Percentiles rank a stretch among this genome's conserved stretches.
Evolutionary conservation across 345 rosid species (phyloP).

Genomic region (Acer saccharum): DNA sequence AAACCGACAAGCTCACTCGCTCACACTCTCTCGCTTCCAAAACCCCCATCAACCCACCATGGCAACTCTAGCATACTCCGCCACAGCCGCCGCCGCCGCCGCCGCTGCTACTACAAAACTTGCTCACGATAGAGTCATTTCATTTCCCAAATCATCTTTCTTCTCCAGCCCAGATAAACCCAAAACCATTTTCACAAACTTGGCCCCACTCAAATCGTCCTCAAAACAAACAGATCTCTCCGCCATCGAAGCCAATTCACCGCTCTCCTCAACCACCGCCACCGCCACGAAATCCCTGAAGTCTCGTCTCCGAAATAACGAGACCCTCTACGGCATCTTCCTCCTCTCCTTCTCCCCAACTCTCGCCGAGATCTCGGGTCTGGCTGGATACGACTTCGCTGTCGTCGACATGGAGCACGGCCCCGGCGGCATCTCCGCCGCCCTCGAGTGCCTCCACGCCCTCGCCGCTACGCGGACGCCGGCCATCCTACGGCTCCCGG

Average conservation of each 20-base stretch:
- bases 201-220: slow-evolving; percentile 31
- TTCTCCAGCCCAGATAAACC: slow-evolving; percentile 29
- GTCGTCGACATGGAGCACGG: slow-evolving; percentile 98
- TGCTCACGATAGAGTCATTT: slow-evolving; percentile 9
- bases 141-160: slow-evolving; percentile 11
- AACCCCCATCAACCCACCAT: slow-evolving; percentile 14
- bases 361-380: slow-evolving; percentile 80
- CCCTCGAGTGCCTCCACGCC: slow-evolving; percentile 67
- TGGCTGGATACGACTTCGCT: slow-evolving; percentile 84
- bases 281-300: slow-evolving; percentile 41
- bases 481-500: slow-evolving; percentile 81
- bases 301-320: slow-evolving; percentile 73
- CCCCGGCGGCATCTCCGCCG: slow-evolving; percentile 77
- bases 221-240: slow-evolving; percentile 32
- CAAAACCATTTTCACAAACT: slow-evolving; percentile 28
- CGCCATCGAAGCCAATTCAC: slow-evolving; percentile 10
- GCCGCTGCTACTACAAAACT: slow-evolving; percentile 6
- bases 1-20: neutral
- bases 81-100: neutral
- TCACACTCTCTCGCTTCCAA: neutral
- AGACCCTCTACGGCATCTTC: slow-evolving; percentile 82
- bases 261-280: slow-evolving; percentile 12
- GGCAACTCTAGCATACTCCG: slow-evolving; percentile 17
- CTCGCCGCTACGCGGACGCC: slow-evolving; percentile 62
- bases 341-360: slow-evolving; percentile 89